Base-by-base conservation (phyloP, 2,329 filamentous ascomycete species). In the Lachnellula occidentalis region DNA sequence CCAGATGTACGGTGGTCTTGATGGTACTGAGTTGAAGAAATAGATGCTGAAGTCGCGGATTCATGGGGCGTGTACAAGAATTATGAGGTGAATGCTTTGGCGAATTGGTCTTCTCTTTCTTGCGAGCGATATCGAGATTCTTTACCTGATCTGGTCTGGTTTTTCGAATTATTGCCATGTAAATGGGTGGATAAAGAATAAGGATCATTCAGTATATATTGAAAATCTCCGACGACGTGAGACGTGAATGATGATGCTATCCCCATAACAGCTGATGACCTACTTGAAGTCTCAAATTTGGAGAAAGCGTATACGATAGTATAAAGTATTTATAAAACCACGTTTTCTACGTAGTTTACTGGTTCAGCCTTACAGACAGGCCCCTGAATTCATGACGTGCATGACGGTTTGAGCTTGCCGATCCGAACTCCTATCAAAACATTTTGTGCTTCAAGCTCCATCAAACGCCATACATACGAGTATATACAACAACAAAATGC, bases 1-100 rank as follows among this genome's bases (percentile, higher is more conserved):
- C 2, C 43, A 68, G 66, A 67, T 68, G 17, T 67, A 58, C 53
- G 66, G 66, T 49, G 60, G 63, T 45, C 56, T 68, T 51, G 65
- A 67, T 19, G 51, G 50, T 8, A 57, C 55, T 41, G 51, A 58
- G 41, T 17, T 57, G 21, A 62, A 60, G 56, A 60, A 60, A 54
- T 62, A 60, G 55, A 58, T 55, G 22, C 41, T 45, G 45, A 49
- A 17, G 37, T 48, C 49, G 12, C n/a, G 5, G 7, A 9, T 39
- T 39, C 36, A 39, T 15, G 41, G 50, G 45, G 52, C 50, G 55
- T 61, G 58, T 62, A 64, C 50, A 63, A 50, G 54, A 58, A 42
- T 48, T 51, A 50, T 27, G 54, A 47, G 45, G 27, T 52, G 54
- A 55, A 59, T 39, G 52, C 41, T 46, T 51, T 34, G 45, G 57